phyloP scores from a whole-genome alignment of 805 yeast genomes.

The Myxozyma sirexii region DNA sequence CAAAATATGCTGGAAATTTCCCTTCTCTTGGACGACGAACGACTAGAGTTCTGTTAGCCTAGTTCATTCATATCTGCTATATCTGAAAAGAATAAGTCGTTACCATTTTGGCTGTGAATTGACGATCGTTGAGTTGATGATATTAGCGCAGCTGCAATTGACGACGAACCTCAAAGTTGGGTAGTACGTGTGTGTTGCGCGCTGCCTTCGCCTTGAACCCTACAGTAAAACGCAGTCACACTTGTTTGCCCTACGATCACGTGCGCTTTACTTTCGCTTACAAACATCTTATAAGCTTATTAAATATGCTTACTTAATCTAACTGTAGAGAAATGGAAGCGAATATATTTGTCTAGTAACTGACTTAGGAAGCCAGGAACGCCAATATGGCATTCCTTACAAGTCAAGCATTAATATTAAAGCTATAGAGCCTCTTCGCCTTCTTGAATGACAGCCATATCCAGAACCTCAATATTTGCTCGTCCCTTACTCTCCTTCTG shows the following conservation, averaged over 20 bases:
- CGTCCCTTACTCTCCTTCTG: conserved; percentile 56
- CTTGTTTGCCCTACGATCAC: neutral
- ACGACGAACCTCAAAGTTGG: neutral
- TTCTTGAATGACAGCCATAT: conserved; percentile 81
- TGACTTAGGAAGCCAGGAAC: too few species aligned
- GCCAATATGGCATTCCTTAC: neutral
- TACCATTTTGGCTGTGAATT: conserved; percentile 19
- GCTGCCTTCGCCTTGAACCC: neutral
- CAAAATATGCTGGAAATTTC: conserved; percentile 99
- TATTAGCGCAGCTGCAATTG: neutral
- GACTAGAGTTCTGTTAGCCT: conserved; percentile 52
- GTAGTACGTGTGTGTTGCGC: neutral
- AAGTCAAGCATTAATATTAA: neutral
- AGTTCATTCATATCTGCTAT: neutral
- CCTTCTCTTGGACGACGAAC: conserved; percentile 98
- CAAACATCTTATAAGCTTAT: too few species aligned
- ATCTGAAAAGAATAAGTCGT: neutral
- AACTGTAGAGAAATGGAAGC: too few species aligned
- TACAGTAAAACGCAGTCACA: conserved; percentile 13
- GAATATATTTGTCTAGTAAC: too few species aligned
- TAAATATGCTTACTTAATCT: neutral
- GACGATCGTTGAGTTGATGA: conserved; percentile 3
- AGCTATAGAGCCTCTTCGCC: conserved; percentile 41
- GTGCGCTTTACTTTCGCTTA: neutral
- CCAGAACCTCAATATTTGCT: conserved; percentile 79